Evolutionary conservation across 208 protist genomes (phyloP).

Genomic region (Crithidia thermophila): DNA sequence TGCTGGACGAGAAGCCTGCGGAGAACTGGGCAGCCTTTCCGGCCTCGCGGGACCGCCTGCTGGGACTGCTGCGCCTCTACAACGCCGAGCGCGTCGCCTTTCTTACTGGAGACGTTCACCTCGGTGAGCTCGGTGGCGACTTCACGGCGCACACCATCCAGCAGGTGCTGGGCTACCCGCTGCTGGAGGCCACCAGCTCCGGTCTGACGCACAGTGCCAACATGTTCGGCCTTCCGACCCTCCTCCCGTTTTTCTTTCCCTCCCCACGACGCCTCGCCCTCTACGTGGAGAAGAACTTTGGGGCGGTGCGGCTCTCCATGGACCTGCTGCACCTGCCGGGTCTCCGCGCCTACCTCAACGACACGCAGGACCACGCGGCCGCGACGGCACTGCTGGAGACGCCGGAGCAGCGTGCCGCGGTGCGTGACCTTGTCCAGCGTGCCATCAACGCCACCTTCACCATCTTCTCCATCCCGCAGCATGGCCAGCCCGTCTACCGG

Average conservation of each 20-base stretch:
- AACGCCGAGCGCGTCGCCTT: slow-evolving; percentile 68
- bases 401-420: slow-evolving; percentile 10
- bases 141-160: slow-evolving; percentile 34
- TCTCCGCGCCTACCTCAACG: slow-evolving; percentile 17
- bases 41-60: slow-evolving; percentile 52
- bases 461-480: slow-evolving; percentile 49
- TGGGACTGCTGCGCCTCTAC: slow-evolving; percentile 48
- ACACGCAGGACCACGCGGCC: neutral
- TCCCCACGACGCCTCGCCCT: slow-evolving; percentile 47
- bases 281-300: slow-evolving; percentile 82
- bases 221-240: slow-evolving; percentile 40
- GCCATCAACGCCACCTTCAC: slow-evolving; percentile 65
- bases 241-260: slow-evolving; percentile 53
- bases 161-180: slow-evolving; percentile 57
- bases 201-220: slow-evolving; percentile 81
- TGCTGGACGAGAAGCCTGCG: slow-evolving; percentile 74
- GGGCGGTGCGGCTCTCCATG: slow-evolving; percentile 43
- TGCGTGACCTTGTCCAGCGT: slow-evolving; percentile 34
- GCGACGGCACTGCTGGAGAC: neutral
- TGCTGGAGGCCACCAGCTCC: slow-evolving; percentile 83
- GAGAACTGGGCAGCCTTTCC: slow-evolving; percentile 85
- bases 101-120: slow-evolving; percentile 85
- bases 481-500: slow-evolving; percentile 43
- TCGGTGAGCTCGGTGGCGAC: slow-evolving; percentile 79
- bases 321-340: slow-evolving; percentile 24